phyloP scores from a whole-genome alignment of 495 filamentous ascomycete species.

The Penicillium daleae region DNA sequence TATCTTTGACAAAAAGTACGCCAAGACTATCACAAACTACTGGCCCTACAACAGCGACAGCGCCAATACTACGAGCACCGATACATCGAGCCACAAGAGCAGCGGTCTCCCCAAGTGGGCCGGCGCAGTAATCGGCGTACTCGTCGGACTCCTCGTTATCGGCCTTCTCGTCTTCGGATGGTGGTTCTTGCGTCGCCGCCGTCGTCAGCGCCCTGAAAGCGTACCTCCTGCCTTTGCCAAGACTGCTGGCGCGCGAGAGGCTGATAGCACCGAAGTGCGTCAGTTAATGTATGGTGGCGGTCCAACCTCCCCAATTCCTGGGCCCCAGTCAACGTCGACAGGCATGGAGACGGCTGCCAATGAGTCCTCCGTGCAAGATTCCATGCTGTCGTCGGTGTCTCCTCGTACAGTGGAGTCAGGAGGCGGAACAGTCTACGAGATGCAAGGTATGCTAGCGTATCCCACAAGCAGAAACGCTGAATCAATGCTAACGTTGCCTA shows the following conservation, averaged over 20 bases:
- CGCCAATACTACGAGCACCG: constrained; percentile 4
- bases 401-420: constrained; percentile 29
- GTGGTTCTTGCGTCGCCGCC: constrained; percentile 56
- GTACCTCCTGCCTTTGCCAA: not conserved
- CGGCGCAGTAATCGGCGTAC: constrained; percentile 66
- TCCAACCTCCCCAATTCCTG: constrained; percentile 14
- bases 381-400: constrained; percentile 18
- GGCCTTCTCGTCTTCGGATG: constrained; percentile 50
- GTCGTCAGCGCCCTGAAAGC: constrained; percentile 16
- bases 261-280: constrained; percentile 10
- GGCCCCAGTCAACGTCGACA: constrained; percentile 19
- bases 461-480: not conserved
- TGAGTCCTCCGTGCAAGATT: constrained; percentile 24
- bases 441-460: constrained; percentile 20
- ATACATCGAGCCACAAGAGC: constrained; percentile 10
- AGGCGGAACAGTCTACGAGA: constrained; percentile 26
- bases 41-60: constrained; percentile 59
- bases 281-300: constrained; percentile 23
- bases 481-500: not conserved
- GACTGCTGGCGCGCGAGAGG: constrained; percentile 2
- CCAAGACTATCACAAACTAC: constrained; percentile 56
- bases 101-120: constrained; percentile 62
- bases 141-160: constrained; percentile 64
- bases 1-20: constrained; percentile 62
- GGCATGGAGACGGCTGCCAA: constrained; percentile 10